A percentile compares a stretch with the other conserved stretches of the same genome.
Evolutionary conservation across 2,329 filamentous ascomycete species (phyloP).

Genomic region (Fusarium devonianum): DNA sequence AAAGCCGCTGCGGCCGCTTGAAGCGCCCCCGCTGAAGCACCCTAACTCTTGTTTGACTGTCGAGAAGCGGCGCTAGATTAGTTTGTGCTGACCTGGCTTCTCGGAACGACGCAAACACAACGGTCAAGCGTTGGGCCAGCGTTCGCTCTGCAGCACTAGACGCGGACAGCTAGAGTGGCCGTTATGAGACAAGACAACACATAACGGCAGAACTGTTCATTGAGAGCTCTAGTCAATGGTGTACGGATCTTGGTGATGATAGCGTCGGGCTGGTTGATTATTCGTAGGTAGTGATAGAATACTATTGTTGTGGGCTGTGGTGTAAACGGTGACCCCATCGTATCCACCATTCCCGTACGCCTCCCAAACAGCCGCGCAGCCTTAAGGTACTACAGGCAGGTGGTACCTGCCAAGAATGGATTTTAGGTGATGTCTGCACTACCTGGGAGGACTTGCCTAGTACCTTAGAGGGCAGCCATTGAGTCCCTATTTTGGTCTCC

Average conservation of each 20-base stretch:
- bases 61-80: constrained; percentile 13
- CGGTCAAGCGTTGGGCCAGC: constrained; percentile 28
- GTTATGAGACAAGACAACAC: constrained; percentile 23
- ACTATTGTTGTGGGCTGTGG: not conserved
- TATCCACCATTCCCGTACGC: constrained; percentile 7
- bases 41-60: constrained; percentile 10
- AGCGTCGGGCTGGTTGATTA: constrained; percentile 13
- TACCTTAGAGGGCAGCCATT: not conserved
- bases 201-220: constrained; percentile 15
- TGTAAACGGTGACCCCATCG: constrained; percentile 6
- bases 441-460: not conserved
- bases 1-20: constrained; percentile 12
- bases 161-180: constrained; percentile 4
- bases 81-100: constrained; percentile 10
- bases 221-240: no score
- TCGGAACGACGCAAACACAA: constrained; percentile 29
- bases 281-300: not conserved
- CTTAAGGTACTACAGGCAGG: not conserved
- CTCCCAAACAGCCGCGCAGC: not conserved
- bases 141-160: constrained; percentile 24
- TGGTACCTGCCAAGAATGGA: not conserved
- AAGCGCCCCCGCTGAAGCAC: constrained; percentile 10
- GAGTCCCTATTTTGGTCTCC: not conserved
- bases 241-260: not conserved
- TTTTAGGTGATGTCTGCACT: no score